Evolutionary conservation across 768 basidiomycete genomes (phyloP).

Genomic region (Amanita thiersii): DNA sequence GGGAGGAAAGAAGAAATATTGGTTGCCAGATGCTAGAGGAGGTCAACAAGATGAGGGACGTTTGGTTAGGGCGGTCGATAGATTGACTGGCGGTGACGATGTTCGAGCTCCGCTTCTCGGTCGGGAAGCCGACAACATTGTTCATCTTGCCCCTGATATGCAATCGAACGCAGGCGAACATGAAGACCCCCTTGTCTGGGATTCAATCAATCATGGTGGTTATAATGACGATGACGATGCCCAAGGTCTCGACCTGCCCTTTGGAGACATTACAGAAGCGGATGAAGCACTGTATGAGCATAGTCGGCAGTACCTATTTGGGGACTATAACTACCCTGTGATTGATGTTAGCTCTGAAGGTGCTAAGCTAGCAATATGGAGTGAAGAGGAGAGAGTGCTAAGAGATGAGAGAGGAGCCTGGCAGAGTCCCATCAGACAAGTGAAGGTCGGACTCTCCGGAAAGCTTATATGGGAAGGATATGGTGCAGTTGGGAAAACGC

Average conservation of each 20-base stretch:
- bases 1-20: slow-evolving; percentile 92
- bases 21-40: slow-evolving; percentile 69
- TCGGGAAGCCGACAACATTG: slow-evolving; percentile 51
- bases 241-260: slow-evolving; percentile 54
- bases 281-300: slow-evolving; percentile 75
- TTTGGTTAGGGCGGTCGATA: slow-evolving; percentile 33
- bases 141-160: slow-evolving; percentile 58
- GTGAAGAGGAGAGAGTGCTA: slow-evolving; percentile 81
- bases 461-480: slow-evolving; percentile 46
- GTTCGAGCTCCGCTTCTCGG: slow-evolving; percentile 71
- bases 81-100: slow-evolving; percentile 28
- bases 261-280: slow-evolving; percentile 56
- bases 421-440: slow-evolving; percentile 50
- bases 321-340: slow-evolving; percentile 85
- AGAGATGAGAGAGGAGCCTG: slow-evolving; percentile 67
- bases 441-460: slow-evolving; percentile 30
- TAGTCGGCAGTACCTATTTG: slow-evolving; percentile 76
- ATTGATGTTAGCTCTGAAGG: slow-evolving; percentile 81
- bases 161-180: slow-evolving; percentile 25
- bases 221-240: slow-evolving; percentile 13
- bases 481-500: slow-evolving; percentile 39
- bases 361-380: slow-evolving; percentile 60
- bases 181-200: slow-evolving; percentile 30
- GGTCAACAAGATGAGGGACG: slow-evolving; percentile 29
- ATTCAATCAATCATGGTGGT: neutral